A percentile compares a stretch with the other conserved stretches of the same genome.
Conservation (phyloP, 768 basidiomycete species). For the Cystofilobasidium capitatum region DNA sequence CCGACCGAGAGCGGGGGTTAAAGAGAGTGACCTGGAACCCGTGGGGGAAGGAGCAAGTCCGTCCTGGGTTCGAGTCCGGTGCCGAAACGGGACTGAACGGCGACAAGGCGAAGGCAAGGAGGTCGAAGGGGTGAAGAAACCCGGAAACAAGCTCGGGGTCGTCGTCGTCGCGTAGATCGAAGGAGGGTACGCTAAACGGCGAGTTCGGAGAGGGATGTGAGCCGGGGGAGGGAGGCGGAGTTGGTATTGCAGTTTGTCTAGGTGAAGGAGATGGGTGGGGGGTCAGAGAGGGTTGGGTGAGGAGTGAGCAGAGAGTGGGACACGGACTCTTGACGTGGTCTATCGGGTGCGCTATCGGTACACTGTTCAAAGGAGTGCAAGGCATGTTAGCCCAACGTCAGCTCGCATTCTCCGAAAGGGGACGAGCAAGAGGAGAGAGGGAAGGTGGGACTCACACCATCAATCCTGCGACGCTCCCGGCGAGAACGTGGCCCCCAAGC, state of each 20-base stretch:
- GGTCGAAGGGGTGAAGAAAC: too few relatives aligned
- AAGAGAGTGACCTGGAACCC: too few relatives aligned
- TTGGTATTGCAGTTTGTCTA: neutral
- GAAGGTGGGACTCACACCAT: neutral
- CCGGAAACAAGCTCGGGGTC: too few relatives aligned
- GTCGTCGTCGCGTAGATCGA: too few relatives aligned
- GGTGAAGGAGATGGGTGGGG: neutral
- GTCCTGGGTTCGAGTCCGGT: too few relatives aligned
- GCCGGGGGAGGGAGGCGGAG: neutral
- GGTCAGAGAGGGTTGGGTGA: neutral
- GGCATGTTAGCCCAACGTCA: neutral
- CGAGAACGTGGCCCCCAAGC: neutral
- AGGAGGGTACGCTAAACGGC: neutral
- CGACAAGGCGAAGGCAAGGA: too few relatives aligned
- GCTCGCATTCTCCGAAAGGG: neutral
- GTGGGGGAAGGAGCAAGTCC: too few relatives aligned
- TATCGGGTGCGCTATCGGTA: neutral
- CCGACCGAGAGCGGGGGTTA: too few relatives aligned
- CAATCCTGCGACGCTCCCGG: neutral
- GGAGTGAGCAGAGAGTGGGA: too few relatives aligned
- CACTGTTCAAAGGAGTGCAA: neutral
- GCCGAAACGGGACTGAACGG: too few relatives aligned
- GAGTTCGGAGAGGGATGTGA: neutral
- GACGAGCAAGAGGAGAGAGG: neutral
- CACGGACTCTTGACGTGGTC: conserved; percentile 1